Evolutionary conservation across 495 filamentous ascomycete species (phyloP).

Genomic region (Xylaria telfairii): DNA sequence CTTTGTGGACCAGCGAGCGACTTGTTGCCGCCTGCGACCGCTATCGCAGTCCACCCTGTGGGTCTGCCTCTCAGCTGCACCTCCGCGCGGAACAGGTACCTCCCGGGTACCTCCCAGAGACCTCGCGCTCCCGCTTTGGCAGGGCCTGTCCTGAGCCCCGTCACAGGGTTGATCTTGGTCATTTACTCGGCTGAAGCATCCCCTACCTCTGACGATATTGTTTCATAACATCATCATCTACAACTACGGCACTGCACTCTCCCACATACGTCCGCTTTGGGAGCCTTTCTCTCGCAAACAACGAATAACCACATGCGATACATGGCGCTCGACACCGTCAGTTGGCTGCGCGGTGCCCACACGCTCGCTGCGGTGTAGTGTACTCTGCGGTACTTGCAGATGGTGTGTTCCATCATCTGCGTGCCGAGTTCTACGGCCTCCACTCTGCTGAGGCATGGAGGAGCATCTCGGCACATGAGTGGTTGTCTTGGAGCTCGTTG

Average conservation of each 20-base stretch:
- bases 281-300: neutral
- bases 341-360: neutral
- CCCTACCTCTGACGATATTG: constrained; percentile 11
- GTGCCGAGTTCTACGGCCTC: constrained; percentile 26
- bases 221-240: constrained; percentile 15
- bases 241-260: neutral
- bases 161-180: constrained; percentile 14
- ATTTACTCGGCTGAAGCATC: constrained; percentile 9
- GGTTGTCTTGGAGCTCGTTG: constrained; percentile 29
- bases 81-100: constrained; percentile 8
- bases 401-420: constrained; percentile 28
- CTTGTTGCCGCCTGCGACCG: neutral
- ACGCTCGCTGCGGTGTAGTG: neutral
- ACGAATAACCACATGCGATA: neutral
- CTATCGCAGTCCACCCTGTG: constrained; percentile 16
- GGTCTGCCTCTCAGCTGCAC: constrained; percentile 10
- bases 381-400: constrained; percentile 25
- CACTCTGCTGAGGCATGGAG: constrained; percentile 26
- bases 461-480: constrained; percentile 30
- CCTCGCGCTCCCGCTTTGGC: neutral
- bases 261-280: neutral
- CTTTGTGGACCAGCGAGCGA: neutral
- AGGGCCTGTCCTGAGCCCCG: constrained; percentile 14
- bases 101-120: constrained; percentile 17
- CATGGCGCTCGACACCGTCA: neutral